phyloP scores from a whole-genome alignment of 495 filamentous ascomycete genomes.

The Daldinia decipiens region DNA sequence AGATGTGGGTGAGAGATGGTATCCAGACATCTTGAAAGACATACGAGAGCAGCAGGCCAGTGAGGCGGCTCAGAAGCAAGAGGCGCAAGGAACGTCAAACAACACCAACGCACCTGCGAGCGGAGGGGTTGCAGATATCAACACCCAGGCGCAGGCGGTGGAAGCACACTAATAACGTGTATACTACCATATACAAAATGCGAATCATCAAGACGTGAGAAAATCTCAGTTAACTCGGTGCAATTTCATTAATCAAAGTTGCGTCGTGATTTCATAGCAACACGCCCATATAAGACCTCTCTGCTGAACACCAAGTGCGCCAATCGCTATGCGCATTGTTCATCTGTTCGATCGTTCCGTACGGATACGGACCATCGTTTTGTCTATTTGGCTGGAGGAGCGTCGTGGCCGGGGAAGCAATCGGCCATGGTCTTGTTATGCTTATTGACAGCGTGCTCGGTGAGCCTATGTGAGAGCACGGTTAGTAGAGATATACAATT shows the following conservation, averaged over 20 bases:
- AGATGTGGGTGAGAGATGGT: constrained; percentile 89
- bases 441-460: constrained; percentile 65
- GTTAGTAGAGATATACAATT: neutral
- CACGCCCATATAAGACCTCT: constrained; percentile 19
- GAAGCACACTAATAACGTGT: constrained; percentile 51
- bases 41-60: constrained; percentile 59
- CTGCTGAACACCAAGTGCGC: constrained; percentile 41
- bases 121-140: constrained; percentile 42
- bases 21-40: constrained; percentile 71
- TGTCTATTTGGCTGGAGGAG: constrained; percentile 22
- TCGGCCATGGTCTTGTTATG: constrained; percentile 62
- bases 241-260: constrained; percentile 37
- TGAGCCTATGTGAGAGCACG: constrained; percentile 49
- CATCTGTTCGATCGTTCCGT: neutral
- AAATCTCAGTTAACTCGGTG: constrained; percentile 25
- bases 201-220: constrained; percentile 1
- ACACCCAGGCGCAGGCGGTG: constrained; percentile 49
- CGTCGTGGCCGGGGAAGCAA: constrained; percentile 62
- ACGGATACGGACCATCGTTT: neutral
- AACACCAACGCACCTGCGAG: constrained; percentile 18
- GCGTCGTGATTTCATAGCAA: constrained; percentile 26
- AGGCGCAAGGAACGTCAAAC: constrained; percentile 15
- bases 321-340: constrained; percentile 41
- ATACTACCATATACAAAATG: neutral
- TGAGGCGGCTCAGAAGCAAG: constrained; percentile 47